Base-by-base conservation (phyloP, 208 protist species). In the Acanthamoeba comandoni region DNA sequence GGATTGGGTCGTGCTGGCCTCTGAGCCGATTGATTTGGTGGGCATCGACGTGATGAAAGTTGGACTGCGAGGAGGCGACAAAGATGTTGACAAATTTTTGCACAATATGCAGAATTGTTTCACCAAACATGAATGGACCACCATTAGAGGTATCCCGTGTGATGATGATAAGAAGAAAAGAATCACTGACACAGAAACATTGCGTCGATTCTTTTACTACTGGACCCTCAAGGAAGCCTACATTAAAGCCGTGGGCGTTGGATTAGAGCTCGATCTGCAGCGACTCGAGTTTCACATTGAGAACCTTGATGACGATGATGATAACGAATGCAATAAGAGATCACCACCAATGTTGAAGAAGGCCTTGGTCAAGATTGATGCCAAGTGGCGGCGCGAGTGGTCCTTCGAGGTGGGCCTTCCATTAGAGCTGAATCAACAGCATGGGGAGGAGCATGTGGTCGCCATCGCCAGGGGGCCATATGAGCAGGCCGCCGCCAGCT, bases 191-290 rank as follows among this genome's bases (percentile, higher is more conserved):
- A 9, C 9, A 8, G 39, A 85, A 22, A 22, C n/a, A 22, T 62
- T 88, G 24, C 48, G 31, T 24, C 53, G 80, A 11, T 88, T 88
- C 39, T 88, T 71, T 39, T 5, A 31, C 11, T 62, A 88, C 60
- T 88, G 80, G 80, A 70, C 60, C 7, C 80, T 88, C 53, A 88
- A 88, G 58, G 80, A 88, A 62, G 53, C 80, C 39, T 88, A 88
- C 58, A 88, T 88, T 62, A 88, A 88, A 62, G 80, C 80, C 19
- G 58, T 88, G 15, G 80, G 80, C 2, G 55, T 88, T 29, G 80
- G 80, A 9, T 62, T 88, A 13, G 80, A 62, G 9, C 71, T 88
- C 39, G 53, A 65, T 29, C 80, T 88, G 12, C 80, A 70, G 58
- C 80, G 80, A 12, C 58, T 62, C 9, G 26, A 88, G 55, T 88